Base-by-base conservation (phyloP, 164 flowering plant genomes). In the Buxus sempervirens region DNA sequence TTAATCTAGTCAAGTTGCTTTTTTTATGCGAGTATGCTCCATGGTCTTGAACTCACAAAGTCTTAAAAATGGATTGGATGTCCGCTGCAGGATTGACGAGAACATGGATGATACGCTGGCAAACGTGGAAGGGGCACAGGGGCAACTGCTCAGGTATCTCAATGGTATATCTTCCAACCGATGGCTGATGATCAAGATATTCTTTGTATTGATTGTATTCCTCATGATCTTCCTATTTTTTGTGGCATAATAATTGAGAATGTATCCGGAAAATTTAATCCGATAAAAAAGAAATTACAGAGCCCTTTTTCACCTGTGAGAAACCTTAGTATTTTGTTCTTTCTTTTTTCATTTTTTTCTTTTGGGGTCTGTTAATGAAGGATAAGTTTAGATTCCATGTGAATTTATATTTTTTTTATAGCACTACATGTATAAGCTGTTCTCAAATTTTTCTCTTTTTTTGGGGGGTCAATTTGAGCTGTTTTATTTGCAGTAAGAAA, bases 181-280 rank as follows among this genome's bases (percentile, higher is more conserved):
- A 26, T 92, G 96, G 96, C 78, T 92, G 81, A 90, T 92, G 97
- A 87, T 92, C 84, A 92, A 92, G 80, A 92, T 92, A 73, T 92
- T 92, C 82, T 87, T 90, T 83, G 92, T 90, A 68, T 73, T 92
- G 72, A 72, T 92, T 70, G 83, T 85, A 63, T 92, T 92, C 75
- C 88, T 92, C 65, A 87, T 90, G 93, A 76, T 91, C 74, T 92
- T 92, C 82, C 75, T 92, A 75, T 88, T 90, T 77, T 92, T 92
- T 79, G 96, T 92, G 71, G 97, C 97, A 63, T 91, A 80, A 69
- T 4, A 65, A 71, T 55, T 22, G 2, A 48, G 24, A 61, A 41
- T 66, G 41, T 41, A 10, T 51, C 18, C 18, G 9, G 13, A 15
- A 15, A 45, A 45, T n/a, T n/a, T 5, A 45, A 45, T 32, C 5